phyloP scores from a whole-genome alignment of 768 basidiomycete genomes.

The Tephrocybe sp. region DNA sequence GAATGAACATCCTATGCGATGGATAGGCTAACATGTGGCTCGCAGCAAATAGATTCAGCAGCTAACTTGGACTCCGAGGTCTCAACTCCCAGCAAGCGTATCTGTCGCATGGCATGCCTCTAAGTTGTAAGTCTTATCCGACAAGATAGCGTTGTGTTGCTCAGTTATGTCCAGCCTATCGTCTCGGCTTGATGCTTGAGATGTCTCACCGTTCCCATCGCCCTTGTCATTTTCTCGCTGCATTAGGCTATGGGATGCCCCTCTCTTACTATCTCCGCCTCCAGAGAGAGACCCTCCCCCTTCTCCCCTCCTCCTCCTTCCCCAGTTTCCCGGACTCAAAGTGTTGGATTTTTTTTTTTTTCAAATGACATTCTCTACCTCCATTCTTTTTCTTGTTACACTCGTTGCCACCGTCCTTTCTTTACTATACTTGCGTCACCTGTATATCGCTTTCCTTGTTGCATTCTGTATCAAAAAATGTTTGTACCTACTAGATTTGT shows the following conservation, averaged over 20 bases:
- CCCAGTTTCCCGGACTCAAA: too few relatives aligned
- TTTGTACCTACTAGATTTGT: too few relatives aligned
- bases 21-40: not conserved
- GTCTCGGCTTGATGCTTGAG: conserved; percentile 9
- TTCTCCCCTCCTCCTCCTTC: too few relatives aligned
- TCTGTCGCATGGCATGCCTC: conserved; percentile 12
- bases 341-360: too few relatives aligned
- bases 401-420: not conserved
- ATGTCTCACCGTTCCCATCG: not conserved
- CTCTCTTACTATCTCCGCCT: too few relatives aligned
- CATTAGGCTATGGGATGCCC: too few relatives aligned
- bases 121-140: not conserved
- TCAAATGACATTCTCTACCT: too few relatives aligned
- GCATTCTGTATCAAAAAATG: not conserved
- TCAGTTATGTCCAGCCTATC: not conserved
- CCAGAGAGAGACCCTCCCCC: too few relatives aligned
- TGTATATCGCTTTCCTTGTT: not conserved
- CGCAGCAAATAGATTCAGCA: not conserved
- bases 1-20: not conserved
- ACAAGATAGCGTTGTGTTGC: not conserved
- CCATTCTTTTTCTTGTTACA: too few relatives aligned
- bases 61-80: not conserved
- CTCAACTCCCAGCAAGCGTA: conserved; percentile 3
- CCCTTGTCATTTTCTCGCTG: not conserved
- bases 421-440: not conserved